A percentile compares a stretch with the other conserved stretches of the same genome.
phyloP scores from a whole-genome alignment of 805 yeast species.

The Jamesozyma lodderae region DNA sequence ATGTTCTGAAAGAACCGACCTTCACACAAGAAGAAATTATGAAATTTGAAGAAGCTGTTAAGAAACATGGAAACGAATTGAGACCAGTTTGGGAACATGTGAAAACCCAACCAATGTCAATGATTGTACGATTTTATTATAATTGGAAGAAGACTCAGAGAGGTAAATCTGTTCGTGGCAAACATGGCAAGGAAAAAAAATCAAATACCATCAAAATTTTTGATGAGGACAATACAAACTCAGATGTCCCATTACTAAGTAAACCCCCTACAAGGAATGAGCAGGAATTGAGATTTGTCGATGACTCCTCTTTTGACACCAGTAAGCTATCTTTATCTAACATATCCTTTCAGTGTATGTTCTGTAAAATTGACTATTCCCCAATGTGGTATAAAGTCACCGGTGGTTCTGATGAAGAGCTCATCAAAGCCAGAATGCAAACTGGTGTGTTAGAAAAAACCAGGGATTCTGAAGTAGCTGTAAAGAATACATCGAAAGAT shows the following conservation, averaged over 20 bases:
- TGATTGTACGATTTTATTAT: slow-evolving; percentile 80
- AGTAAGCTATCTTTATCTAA: slow-evolving; percentile 37
- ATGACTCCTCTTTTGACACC: slow-evolving; percentile 52
- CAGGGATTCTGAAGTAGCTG: slow-evolving; percentile 8
- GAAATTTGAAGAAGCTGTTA: slow-evolving; percentile 68
- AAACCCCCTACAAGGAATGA: neutral
- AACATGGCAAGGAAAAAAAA: slow-evolving; percentile 61
- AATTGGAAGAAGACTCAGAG: slow-evolving; percentile 81
- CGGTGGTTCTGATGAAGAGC: slow-evolving; percentile 27
- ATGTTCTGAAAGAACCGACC: slow-evolving; percentile 66
- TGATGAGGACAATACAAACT: slow-evolving; percentile 9
- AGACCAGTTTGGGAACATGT: slow-evolving; percentile 65
- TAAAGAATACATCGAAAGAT: slow-evolving; percentile 8
- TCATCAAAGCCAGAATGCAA: slow-evolving; percentile 15
- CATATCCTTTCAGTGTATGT: slow-evolving; percentile 53
- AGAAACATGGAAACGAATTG: slow-evolving; percentile 66
- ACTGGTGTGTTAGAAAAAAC: slow-evolving; percentile 17
- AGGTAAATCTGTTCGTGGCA: slow-evolving; percentile 78
- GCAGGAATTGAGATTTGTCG: slow-evolving; percentile 29
- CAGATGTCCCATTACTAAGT: neutral
- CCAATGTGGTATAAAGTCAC: slow-evolving; percentile 31
- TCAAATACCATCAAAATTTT: slow-evolving; percentile 10
- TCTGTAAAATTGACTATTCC: slow-evolving; percentile 43
- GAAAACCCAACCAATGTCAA: slow-evolving; percentile 61
- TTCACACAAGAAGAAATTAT: slow-evolving; percentile 53